Percentiles rank a stretch among this genome's conserved stretches.
Conservation (phyloP, 2,329 filamentous ascomycete species). For the Verticillium dahliae region DNA sequence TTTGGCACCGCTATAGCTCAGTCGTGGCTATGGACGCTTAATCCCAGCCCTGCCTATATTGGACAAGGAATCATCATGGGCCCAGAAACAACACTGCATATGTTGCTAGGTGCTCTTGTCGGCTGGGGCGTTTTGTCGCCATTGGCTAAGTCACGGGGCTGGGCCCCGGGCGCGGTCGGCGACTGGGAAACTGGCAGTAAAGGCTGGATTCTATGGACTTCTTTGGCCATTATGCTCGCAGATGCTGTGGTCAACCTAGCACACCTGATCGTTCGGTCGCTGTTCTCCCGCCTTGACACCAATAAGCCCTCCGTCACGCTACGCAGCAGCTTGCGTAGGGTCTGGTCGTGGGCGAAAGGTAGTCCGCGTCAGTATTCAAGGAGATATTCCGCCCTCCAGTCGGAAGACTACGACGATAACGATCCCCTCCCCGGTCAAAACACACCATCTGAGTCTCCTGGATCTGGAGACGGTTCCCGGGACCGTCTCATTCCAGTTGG, state of each 20-base stretch:
- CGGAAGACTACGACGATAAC: background rate
- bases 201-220: conserved; percentile 98
- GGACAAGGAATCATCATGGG: conserved; percentile 99
- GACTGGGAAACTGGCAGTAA: conserved; percentile 94
- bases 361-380: background rate
- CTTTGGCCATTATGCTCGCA: conserved; percentile 90
- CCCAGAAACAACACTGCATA: conserved; percentile 87
- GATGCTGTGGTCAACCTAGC: conserved; percentile 85
- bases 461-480: background rate
- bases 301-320: background rate
- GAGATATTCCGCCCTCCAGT: background rate
- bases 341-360: background rate
- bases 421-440: background rate
- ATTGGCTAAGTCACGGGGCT: conserved; percentile 75
- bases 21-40: conserved; percentile 91
- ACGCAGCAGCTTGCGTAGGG: background rate
- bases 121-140: conserved; percentile 92
- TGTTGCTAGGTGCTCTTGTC: conserved; percentile 82
- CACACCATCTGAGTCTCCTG: background rate
- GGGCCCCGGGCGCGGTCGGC: conserved; percentile 80
- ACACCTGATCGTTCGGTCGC: conserved; percentile 64
- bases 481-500: background rate
- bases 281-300: conserved; percentile 18
- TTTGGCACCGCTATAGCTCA: conserved; percentile 69
- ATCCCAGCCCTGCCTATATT: conserved; percentile 94